Percentiles rank a stretch among this genome's conserved stretches.
phyloP scores from a whole-genome alignment of 345 rosid genomes.

The Physaria fendleri region DNA sequence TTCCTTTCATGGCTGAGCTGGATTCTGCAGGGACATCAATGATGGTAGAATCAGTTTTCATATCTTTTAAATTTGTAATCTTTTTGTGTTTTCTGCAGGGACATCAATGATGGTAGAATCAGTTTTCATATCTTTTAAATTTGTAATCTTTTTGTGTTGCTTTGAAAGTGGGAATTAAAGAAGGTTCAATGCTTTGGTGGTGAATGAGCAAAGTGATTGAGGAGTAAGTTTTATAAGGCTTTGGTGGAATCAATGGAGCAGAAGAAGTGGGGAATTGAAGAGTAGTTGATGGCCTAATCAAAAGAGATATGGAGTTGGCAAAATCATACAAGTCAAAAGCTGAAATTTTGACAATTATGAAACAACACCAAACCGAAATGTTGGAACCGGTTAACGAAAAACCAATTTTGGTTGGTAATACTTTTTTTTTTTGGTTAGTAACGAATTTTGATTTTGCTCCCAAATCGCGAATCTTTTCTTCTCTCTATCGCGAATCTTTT shows the following conservation, averaged over 20 bases:
- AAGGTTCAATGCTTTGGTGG: constrained; percentile 12
- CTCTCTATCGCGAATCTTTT: too few relatives aligned
- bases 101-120: constrained; percentile 27
- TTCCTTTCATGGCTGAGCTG: constrained; percentile 32
- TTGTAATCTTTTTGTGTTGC: background rate
- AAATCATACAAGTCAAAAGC: constrained; percentile 9
- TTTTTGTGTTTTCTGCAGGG: constrained; percentile 22
- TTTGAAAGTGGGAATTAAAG: background rate
- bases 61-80: constrained; percentile 18
- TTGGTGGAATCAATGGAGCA: constrained; percentile 27
- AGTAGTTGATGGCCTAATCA: constrained; percentile 18
- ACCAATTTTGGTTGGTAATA: constrained; percentile 7
- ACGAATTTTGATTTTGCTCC: background rate
- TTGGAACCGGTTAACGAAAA: background rate
- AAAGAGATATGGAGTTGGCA: constrained; percentile 21
- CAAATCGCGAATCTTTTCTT: background rate
- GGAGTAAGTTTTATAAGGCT: constrained; percentile 22
- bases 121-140: constrained; percentile 22
- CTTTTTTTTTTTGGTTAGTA: too few relatives aligned
- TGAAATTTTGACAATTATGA: too few relatives aligned
- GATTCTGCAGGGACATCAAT: constrained; percentile 32
- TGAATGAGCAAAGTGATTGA: background rate
- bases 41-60: constrained; percentile 24
- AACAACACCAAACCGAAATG: background rate
- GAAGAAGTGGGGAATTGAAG: constrained; percentile 12